A percentile compares a stretch with the other conserved stretches of the same genome.
Conservation (phyloP, 2,329 filamentous ascomycete genomes). For the Aspergillus eucalypticola region DNA sequence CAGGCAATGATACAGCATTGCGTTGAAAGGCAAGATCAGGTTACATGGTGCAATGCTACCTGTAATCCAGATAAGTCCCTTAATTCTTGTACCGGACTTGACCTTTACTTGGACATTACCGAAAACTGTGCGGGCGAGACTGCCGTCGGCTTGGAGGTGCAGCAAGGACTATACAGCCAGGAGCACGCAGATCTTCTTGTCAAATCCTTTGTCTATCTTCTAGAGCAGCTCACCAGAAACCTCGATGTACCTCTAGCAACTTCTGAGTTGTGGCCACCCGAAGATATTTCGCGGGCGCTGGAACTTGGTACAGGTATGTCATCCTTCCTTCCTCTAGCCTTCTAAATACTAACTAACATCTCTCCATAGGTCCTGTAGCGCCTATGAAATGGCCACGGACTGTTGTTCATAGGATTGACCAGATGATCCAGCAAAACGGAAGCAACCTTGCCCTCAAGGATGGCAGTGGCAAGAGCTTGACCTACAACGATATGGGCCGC, state of each 20-base stretch:
- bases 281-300: not conserved
- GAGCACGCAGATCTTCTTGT: not conserved
- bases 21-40: not conserved
- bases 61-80: not conserved
- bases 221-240: not conserved
- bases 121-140: not conserved
- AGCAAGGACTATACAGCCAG: not conserved
- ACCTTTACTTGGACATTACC: not conserved
- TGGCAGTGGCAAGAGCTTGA: not conserved
- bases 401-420: not conserved
- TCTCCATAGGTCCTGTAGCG: not conserved
- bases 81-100: not conserved
- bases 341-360: not conserved
- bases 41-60: not conserved
- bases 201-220: rapidly evolving
- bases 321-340: too few species aligned
- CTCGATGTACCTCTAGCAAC: not conserved
- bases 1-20: not conserved
- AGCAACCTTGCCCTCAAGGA: not conserved
- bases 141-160: not conserved
- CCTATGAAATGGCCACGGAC: not conserved
- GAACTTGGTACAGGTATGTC: not conserved
- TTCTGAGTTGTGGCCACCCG: not conserved
- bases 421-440: too few species aligned
- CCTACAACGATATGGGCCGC: not conserved